Conservation (phyloP, 176 grass and related monocot species). For the Chloris gayana region DNA sequence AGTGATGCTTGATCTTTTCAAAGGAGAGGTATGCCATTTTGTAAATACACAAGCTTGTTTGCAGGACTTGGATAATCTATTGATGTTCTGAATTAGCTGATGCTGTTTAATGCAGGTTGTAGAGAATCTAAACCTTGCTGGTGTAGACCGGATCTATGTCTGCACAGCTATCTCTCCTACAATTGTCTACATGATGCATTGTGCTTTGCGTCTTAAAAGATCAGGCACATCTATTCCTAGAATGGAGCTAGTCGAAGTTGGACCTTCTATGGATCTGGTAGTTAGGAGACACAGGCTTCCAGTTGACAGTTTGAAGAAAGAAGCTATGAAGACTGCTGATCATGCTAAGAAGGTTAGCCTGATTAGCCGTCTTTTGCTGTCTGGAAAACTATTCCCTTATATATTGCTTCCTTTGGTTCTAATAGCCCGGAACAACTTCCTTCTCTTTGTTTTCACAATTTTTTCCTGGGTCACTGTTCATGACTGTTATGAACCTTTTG, state of each 20-base stretch:
- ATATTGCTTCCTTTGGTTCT: background rate
- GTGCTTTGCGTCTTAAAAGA: slow-evolving; percentile 76
- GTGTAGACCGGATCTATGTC: slow-evolving; percentile 78
- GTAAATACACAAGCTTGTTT: background rate
- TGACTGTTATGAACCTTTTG: background rate
- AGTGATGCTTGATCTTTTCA: slow-evolving; percentile 90
- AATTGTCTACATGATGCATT: slow-evolving; percentile 75
- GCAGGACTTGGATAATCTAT: background rate
- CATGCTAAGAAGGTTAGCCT: slow-evolving; percentile 61
- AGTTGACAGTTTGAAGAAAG: slow-evolving; percentile 71
- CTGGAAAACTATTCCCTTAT: background rate
- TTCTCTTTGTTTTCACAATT: background rate
- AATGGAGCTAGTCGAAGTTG: slow-evolving; percentile 96
- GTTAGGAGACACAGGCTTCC: slow-evolving; percentile 65
- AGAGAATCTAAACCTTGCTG: slow-evolving; percentile 86
- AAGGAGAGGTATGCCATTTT: slow-evolving; percentile 67
- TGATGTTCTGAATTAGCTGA: background rate
- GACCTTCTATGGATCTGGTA: slow-evolving; percentile 86
- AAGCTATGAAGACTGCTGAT: slow-evolving; percentile 76
- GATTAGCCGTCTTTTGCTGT: background rate
- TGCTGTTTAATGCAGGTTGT: slow-evolving; percentile 62
- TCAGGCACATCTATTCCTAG: slow-evolving; percentile 82
- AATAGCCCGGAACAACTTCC: background rate
- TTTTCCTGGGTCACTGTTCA: background rate
- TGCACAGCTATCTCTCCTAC: slow-evolving; percentile 78